These are phyloP conservation scores for Kazachstania psychrophila DNA, from an alignment of 805 yeast species.

Conservation along the genomic window DNA sequence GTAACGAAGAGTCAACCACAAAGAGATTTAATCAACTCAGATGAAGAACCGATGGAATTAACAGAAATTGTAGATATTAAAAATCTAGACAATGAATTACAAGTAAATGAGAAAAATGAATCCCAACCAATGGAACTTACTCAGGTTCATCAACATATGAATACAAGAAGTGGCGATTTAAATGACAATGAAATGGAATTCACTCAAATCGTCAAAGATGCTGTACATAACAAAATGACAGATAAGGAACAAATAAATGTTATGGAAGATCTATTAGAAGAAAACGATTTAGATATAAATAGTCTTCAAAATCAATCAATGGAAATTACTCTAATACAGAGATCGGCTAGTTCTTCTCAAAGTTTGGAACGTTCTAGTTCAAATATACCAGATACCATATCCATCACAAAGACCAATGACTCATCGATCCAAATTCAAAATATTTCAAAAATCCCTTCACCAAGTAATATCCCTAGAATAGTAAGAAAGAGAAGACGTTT, in stretches of 20 bases:
- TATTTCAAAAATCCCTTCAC: neutral
- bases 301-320: too few relatives aligned
- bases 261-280: too few relatives aligned
- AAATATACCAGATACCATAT: neutral
- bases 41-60: slow-evolving; percentile 6
- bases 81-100: too few relatives aligned
- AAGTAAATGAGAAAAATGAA: neutral
- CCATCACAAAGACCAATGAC: neutral
- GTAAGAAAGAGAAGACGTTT: neutral
- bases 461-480: slow-evolving; percentile 5
- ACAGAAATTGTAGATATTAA: neutral
- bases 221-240: too few relatives aligned
- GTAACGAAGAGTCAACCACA: neutral
- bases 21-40: neutral
- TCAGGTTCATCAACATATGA: slow-evolving; percentile 1
- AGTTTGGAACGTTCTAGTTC: too few relatives aligned
- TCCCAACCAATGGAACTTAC: slow-evolving; percentile 5
- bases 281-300: too few relatives aligned
- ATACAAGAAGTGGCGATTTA: neutral
- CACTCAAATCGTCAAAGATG: too few relatives aligned
- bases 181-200: neutral
- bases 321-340: too few relatives aligned
- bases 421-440: neutral
- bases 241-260: too few relatives aligned
- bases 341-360: too few relatives aligned